Base-by-base conservation (phyloP, 768 basidiomycete genomes). In the Lyophyllum semitale region DNA sequence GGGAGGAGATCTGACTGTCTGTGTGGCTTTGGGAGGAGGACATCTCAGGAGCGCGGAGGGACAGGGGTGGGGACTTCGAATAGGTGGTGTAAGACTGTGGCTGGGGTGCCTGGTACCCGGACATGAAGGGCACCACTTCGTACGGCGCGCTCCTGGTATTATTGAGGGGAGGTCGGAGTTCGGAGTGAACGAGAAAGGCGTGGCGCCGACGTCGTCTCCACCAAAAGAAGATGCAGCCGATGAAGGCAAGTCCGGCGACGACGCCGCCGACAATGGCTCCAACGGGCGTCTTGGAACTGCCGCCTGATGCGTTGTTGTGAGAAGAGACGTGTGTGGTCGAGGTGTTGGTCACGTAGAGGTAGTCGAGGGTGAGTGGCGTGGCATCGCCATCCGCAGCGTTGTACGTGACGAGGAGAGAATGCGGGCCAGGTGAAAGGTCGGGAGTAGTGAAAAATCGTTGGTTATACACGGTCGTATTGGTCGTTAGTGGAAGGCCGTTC, bases 391-490 rank as follows among this genome's bases (percentile, higher is more conserved):
- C 48, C 2, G 44, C 44, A 8, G 61, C 62, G n/a, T 48, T 40
- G 48, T 66, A 61, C 4, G 58, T 61, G 1, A 69, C 60, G 11
- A 63, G 43, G 4, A 69, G 50, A 7, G 53, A 59, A 32, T 71
- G 69, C 1, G 51, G 25, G 18, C 54, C 66, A 5, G 47, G n/a
- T 0, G 53, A 7, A 6, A 68, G 58, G 9, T 51, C 44, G 2
- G 62, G 51, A 17, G 64, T 64, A 0, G 47, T 41, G 37, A 70
- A 67, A 23, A 66, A 43, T 0, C 54, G 15, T 23, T 63, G 59
- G 33, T 68, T 63, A 29, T 64, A 70, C 22, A 59, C 43, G 0
- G 68, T 62, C 6, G 43, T 35, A 6, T 53, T 55, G 8, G 48
- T 43, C 8, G 33, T 37, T 4, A 52, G 18, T 9, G 53, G 44